Base-by-base conservation (phyloP, 768 basidiomycete species). In the Rhizopogon roseolus region DNA sequence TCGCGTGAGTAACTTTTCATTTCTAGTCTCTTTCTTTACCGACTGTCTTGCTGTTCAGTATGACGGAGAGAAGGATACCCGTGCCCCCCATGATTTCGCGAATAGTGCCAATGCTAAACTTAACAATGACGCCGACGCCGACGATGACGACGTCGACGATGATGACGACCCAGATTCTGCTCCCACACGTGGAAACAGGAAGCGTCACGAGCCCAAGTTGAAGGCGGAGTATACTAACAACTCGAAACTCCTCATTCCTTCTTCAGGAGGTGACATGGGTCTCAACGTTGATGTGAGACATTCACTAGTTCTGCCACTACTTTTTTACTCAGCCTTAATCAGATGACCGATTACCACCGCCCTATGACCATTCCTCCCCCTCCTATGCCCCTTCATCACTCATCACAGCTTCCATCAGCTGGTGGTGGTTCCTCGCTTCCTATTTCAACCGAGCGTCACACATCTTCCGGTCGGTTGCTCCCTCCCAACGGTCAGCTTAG, bases 11-110 rank as follows among this genome's bases (percentile, higher is more conserved):
- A n/a, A 37, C 2, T 37, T 25, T 19, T 57, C 60, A 45, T 49
- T 38, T 45, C 41, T 11, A 29, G 13, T 2, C 19, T 38, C 38
- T 13, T 41, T 37, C 28, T 25, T 46, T 27, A 4, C 45, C 25
- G 43, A 32, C 41, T 16, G 38, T 52, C 36, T 44, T 41, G 29
- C 32, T 2, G 22, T 45, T 14, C 34, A 81, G 80, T 80, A 79
- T 49, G 75, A 77, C 34, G 80, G 80, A 28, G 80, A 81, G 51
- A 71, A 73, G 54, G 81, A 82, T 57, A 67, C 72, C 0, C 74
- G 75, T 53, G 72, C 74, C 1, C 80, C 80, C 0, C 63, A 68
- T n/a, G 80, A 81, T 63, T 81, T 81, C 57, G 67, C 62, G 3
- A 73, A 69, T 60, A 74, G 69, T n/a, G 50, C 61, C 0, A 62